A percentile compares a stretch with the other conserved stretches of the same genome.
Evolutionary conservation across 352 stramenopile species (phyloP).

Genomic region (Phytophthora lateralis): DNA sequence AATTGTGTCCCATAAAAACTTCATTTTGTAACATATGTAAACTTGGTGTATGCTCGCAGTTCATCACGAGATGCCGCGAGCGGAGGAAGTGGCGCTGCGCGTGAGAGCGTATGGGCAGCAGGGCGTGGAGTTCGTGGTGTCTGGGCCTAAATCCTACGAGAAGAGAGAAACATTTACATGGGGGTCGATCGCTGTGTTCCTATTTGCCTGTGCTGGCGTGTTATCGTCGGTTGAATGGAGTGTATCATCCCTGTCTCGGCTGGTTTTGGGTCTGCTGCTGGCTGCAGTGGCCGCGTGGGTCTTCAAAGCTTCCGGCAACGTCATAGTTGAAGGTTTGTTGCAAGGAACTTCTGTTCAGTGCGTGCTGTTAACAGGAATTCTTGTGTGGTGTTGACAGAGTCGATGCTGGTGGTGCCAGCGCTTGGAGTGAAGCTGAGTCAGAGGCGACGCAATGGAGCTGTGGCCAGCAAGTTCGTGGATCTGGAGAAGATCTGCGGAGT

Average conservation of each 20-base stretch:
- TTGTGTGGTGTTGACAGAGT: conserved; percentile 42
- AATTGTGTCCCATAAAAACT: background rate
- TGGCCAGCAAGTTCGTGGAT: conserved; percentile 39
- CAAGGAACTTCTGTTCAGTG: background rate
- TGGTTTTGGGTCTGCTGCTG: conserved; percentile 23
- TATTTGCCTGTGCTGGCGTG: conserved; percentile 20
- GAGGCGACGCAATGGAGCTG: conserved; percentile 50
- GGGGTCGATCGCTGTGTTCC: conserved; percentile 19
- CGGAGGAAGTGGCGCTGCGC: conserved; percentile 47
- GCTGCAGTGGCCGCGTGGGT: conserved; percentile 20
- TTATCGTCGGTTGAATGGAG: conserved; percentile 26
- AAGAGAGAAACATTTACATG: conserved; percentile 16
- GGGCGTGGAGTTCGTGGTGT: conserved; percentile 63
- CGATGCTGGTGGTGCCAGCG: conserved; percentile 73
- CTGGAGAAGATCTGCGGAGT: conserved; percentile 62
- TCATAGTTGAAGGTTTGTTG: conserved; percentile 38
- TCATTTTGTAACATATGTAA: conserved; percentile 5
- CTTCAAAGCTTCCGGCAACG: conserved; percentile 21
- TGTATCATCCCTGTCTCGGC: conserved; percentile 23
- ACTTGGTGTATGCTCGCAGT: conserved; percentile 4
- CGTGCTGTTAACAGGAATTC: background rate
- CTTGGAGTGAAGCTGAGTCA: conserved; percentile 77
- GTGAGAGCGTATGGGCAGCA: conserved; percentile 55
- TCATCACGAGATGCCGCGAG: conserved; percentile 20
- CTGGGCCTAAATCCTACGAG: conserved; percentile 13